Evolutionary conservation across 1,139 yeast genomes (phyloP).

Genomic region (Suzukiozyma palmioleophila): DNA sequence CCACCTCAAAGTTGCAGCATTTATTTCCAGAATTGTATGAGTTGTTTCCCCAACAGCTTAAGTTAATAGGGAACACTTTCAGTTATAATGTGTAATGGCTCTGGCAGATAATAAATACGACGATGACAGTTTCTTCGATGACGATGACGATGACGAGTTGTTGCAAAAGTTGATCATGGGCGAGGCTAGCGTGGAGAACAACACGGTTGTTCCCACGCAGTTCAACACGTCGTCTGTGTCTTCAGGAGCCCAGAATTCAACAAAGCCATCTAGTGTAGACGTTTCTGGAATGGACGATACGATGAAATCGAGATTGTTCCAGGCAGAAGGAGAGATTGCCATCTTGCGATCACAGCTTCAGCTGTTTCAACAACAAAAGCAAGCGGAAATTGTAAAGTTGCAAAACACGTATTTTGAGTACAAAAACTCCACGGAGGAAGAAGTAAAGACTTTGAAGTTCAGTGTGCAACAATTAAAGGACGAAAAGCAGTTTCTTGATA

Average conservation of each 20-base stretch:
- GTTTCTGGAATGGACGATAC: constrained; percentile 8
- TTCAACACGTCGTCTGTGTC: constrained; percentile 2
- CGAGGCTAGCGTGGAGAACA: constrained; percentile 6
- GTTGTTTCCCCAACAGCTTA: not conserved
- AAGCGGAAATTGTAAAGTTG: constrained; percentile 40
- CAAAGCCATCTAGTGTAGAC: constrained; percentile 1
- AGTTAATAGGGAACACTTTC: no score
- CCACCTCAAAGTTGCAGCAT: not conserved
- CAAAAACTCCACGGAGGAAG: constrained; percentile 34
- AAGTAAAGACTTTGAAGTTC: constrained; percentile 36
- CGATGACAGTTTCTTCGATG: constrained; percentile 23
- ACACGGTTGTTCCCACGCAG: constrained; percentile 7
- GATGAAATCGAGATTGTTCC: constrained; percentile 27
- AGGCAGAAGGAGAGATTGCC: constrained; percentile 75
- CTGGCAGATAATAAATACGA: constrained; percentile 16
- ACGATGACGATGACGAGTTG: constrained; percentile 35
- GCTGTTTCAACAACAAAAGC: constrained; percentile 41
- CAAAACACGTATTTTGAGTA: constrained; percentile 27
- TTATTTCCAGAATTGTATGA: not conserved
- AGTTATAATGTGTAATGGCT: constrained; percentile 10
- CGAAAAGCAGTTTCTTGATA: constrained; percentile 61
- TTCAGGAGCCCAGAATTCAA: constrained; percentile 5
- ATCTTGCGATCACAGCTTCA: constrained; percentile 63
- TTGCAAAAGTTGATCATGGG: constrained; percentile 15
- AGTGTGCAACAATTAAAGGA: constrained; percentile 58